phyloP scores from a whole-genome alignment of 345 rosid genomes.

The Gossypium stocksii region DNA sequence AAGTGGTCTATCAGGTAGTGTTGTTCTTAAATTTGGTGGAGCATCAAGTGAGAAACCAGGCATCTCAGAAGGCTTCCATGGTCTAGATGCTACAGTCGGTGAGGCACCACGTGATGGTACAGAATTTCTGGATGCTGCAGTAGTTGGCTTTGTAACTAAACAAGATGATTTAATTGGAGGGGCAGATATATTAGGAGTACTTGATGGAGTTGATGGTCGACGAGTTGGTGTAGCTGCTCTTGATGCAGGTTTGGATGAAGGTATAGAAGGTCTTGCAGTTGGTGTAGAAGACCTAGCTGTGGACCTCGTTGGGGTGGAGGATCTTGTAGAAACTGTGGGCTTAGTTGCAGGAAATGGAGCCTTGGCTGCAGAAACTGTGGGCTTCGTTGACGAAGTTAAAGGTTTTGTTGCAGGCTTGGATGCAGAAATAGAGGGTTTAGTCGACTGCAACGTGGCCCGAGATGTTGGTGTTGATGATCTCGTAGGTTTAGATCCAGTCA shows the following conservation, averaged over 20 bases:
- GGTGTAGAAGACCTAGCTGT: conserved; percentile 84
- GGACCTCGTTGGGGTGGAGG: conserved; percentile 84
- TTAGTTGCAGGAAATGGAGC: conserved; percentile 36
- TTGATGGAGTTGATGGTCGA: conserved; percentile 56
- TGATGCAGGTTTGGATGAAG: conserved; percentile 63
- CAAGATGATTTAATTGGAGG: conserved; percentile 47
- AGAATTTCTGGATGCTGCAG: conserved; percentile 43
- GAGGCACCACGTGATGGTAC: conserved; percentile 66
- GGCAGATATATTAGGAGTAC: conserved; percentile 44
- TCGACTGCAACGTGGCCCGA: conserved; percentile 56
- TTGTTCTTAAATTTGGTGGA: conserved; percentile 93
- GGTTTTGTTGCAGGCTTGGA: conserved; percentile 32
- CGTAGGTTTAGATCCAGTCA: conserved; percentile 50
- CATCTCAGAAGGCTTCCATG: conserved; percentile 99
- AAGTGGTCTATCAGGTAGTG: conserved; percentile 82
- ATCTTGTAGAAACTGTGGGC: conserved; percentile 62
- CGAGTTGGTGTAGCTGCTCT: conserved; percentile 92
- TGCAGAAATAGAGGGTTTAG: conserved; percentile 42
- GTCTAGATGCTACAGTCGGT: conserved; percentile 70
- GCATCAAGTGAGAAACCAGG: conserved; percentile 94
- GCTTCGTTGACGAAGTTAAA: conserved; percentile 36
- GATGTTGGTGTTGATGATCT: conserved; percentile 95
- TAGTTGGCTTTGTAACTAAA: conserved; percentile 38
- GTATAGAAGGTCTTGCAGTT: conserved; percentile 65
- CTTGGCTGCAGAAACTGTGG: conserved; percentile 35